Base-by-base conservation (phyloP, 2,329 filamentous ascomycete genomes). In the Aciculosporium take region DNA sequence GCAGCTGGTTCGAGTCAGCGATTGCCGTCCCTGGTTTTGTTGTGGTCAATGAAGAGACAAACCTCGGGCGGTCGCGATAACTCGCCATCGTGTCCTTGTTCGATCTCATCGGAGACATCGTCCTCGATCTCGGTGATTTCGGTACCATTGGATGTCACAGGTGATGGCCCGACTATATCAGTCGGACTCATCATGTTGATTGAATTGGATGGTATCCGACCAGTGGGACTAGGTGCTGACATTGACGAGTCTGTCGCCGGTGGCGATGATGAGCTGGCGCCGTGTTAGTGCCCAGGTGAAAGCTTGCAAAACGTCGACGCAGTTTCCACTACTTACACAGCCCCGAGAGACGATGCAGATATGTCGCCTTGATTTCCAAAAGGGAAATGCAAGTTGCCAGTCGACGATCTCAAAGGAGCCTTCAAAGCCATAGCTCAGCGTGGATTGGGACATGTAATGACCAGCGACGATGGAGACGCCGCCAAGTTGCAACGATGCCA, bases 41-140 rank as follows among this genome's bases (percentile, higher is more conserved):
- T 10, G 4, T 1, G 13, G 18, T 5, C 15, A n/a, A n/a, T 4
- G 13, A 4, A 41, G n/a, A 18, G 13, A 51, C 51, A 18, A 20
- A 61, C 59, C 53, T 60, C 56, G 8, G 58, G 57, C n/a, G 52
- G 51, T 37, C 45, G 57, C 5, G 35, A 39, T 20, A 37, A 33
- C 20, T 46, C 42, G 31, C 39, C 38, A 17, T 43, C 32, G 38
- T 57, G 51, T 8, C 44, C 48, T 34, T 56, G 54, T 40, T 64
- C 65, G 48, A 71, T 67, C 49, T 79, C 79, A 47, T 84, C 79
- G 32, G 72, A 69, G 37, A 63, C 71, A 48, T 87, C 82, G 48
- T 89, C 84, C 47, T 91, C 85, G 41, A 91, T 87, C 56, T 91
- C 85, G 9, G 85, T 89, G 30, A 74, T 79, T 53, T 81, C 82